Conservation (phyloP, 805 yeast species). For the Zygosaccharomyces bailii region DNA sequence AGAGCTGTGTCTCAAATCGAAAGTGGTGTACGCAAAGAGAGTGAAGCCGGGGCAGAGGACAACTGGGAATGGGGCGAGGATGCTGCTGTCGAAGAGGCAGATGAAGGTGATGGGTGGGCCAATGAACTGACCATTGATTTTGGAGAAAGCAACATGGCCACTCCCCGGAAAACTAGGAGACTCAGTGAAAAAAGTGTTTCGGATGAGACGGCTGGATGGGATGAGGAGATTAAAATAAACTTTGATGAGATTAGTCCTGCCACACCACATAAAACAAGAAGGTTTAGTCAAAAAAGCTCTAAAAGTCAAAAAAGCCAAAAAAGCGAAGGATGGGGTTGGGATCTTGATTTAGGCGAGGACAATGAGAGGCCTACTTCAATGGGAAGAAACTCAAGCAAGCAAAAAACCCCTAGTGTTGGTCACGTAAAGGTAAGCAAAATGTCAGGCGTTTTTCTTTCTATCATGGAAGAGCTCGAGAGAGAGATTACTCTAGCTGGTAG, state of each 20-base stretch:
- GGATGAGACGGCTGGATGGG: slow-evolving; percentile 26
- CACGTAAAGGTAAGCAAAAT: slow-evolving; percentile 19
- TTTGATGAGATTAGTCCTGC: slow-evolving; percentile 13
- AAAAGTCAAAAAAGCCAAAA: slow-evolving; percentile 4
- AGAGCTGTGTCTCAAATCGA: too few relatives aligned
- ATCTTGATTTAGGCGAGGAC: slow-evolving; percentile 19
- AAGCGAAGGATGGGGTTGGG: slow-evolving; percentile 29
- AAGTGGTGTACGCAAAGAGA: too few relatives aligned
- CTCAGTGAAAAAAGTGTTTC: slow-evolving; percentile 15
- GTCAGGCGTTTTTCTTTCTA: slow-evolving; percentile 18
- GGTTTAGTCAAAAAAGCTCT: slow-evolving; percentile 4
- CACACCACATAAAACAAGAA: slow-evolving; percentile 2
- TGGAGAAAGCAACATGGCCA: background rate
- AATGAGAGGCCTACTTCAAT: slow-evolving; percentile 2
- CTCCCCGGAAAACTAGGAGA: slow-evolving; percentile 3
- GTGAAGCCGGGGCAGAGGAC: slow-evolving; percentile 8
- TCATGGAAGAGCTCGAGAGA: slow-evolving; percentile 16
- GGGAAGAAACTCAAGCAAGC: background rate
- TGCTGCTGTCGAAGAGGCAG: slow-evolving; percentile 16
- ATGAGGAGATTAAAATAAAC: slow-evolving; percentile 22
- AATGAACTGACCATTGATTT: slow-evolving; percentile 8
- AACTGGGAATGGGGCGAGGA: slow-evolving; percentile 30
- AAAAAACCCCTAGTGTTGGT: background rate
- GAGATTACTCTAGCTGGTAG: slow-evolving; percentile 18
- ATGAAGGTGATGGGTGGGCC: slow-evolving; percentile 8